phyloP scores from a whole-genome alignment of 257 asterid species.

The Cordia subcordata region DNA sequence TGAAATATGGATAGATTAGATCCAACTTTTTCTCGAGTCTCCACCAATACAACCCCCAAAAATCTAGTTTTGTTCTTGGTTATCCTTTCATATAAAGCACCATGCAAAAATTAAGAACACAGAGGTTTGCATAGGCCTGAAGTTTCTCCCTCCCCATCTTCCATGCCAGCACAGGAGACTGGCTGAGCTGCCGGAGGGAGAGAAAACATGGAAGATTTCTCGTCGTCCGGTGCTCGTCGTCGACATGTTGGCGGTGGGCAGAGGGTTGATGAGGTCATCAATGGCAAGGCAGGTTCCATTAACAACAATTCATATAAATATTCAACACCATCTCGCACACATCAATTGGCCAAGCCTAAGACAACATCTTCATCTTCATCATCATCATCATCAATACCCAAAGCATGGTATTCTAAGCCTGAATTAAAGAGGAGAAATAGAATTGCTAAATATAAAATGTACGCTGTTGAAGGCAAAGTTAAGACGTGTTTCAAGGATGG shows the following conservation, averaged over 20 bases:
- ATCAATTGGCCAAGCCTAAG: neutral
- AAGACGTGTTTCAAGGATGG: constrained; percentile 47
- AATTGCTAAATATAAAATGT: constrained; percentile 52
- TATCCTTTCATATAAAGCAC: too few relatives aligned
- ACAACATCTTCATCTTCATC: neutral
- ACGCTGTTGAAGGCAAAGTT: constrained; percentile 60
- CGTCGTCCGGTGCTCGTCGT: neutral
- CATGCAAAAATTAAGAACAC: neutral
- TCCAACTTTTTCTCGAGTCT: too few relatives aligned
- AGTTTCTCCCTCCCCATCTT: neutral
- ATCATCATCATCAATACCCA: too few relatives aligned
- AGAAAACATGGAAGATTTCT: constrained; percentile 20
- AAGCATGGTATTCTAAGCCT: constrained; percentile 9
- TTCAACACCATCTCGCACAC: neutral
- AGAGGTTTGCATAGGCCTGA: neutral
- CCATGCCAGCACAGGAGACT: too few relatives aligned
- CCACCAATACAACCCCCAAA: too few relatives aligned
- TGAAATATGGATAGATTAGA: too few relatives aligned
- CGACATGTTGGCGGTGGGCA: neutral
- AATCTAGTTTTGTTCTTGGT: too few relatives aligned
- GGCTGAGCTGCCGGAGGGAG: neutral
- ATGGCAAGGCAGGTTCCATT: constrained; percentile 15
- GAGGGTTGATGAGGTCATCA: constrained; percentile 5
- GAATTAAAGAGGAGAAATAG: constrained; percentile 57
- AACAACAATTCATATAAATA: constrained; percentile 5